Percentiles rank a stretch among this genome's conserved stretches.
phyloP scores from a whole-genome alignment of 2,329 filamentous ascomycete species.

The Ophiosphaerella herpotricha region DNA sequence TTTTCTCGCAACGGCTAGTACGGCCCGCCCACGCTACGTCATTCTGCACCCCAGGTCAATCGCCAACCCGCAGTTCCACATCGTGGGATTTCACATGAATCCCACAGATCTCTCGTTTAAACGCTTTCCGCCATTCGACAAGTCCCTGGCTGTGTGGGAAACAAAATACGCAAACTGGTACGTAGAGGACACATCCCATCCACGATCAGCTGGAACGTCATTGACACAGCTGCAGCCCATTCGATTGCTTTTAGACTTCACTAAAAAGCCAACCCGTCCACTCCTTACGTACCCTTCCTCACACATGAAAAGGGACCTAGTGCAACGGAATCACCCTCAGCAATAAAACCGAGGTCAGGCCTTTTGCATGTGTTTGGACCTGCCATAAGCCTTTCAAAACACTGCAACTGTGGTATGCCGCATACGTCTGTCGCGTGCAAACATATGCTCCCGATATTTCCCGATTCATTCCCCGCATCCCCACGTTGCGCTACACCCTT shows the following conservation, averaged over 20 bases:
- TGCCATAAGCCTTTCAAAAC: constrained; percentile 3
- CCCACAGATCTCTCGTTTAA: constrained; percentile 24
- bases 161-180: constrained; percentile 20
- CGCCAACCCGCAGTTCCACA: constrained; percentile 15
- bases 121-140: constrained; percentile 33
- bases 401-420: not conserved
- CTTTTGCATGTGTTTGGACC: constrained; percentile 7
- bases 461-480: constrained; percentile 31
- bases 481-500: constrained; percentile 20
- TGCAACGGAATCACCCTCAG: too few relatives aligned
- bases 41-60: constrained; percentile 25
- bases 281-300: not conserved
- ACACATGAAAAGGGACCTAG: not conserved
- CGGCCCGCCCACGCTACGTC: constrained; percentile 28
- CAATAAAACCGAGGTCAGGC: not conserved
- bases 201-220: constrained; percentile 11
- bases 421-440: constrained; percentile 7
- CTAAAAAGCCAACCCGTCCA: not conserved
- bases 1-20: constrained; percentile 3
- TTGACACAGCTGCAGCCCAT: constrained; percentile 19
- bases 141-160: constrained; percentile 32
- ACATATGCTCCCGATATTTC: constrained; percentile 22
- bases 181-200: constrained; percentile 3
- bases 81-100: constrained; percentile 33
- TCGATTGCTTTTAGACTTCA: constrained; percentile 4